Evolutionary conservation across 1,284 basidiomycete species (phyloP).

Genomic region (Malassezia arunalokei): DNA sequence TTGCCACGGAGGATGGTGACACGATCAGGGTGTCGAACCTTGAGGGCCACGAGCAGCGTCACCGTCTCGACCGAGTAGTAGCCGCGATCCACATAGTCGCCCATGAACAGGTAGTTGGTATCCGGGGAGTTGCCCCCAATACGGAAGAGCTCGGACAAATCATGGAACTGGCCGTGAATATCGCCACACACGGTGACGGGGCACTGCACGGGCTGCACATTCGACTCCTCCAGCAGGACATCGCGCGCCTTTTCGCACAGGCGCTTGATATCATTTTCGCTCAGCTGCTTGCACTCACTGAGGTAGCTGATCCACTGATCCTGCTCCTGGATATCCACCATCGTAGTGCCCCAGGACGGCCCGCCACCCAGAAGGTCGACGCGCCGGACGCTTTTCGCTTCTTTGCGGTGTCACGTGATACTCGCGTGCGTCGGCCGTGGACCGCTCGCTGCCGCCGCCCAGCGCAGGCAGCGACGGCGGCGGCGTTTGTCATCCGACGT

Average conservation of each 20-base stretch:
- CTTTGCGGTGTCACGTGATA: no score
- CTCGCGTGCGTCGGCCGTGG: no score
- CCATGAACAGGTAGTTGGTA: slow-evolving; percentile 99
- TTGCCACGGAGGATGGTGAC: slow-evolving; percentile 97
- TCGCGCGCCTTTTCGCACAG: slow-evolving; percentile 98
- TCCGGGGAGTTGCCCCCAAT: slow-evolving; percentile 99
- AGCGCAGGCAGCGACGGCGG: no score
- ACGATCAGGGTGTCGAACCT: slow-evolving; percentile 93
- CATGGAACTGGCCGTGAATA: slow-evolving; percentile 93
- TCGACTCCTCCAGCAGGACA: slow-evolving; percentile 65
- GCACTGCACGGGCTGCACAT: slow-evolving; percentile 78
- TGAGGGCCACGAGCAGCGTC: slow-evolving; percentile 91
- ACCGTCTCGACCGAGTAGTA: slow-evolving; percentile 99
- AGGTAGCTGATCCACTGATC: slow-evolving; percentile 81
- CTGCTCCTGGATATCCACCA: slow-evolving; percentile 44
- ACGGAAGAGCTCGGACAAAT: slow-evolving; percentile 95
- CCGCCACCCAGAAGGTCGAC: no score
- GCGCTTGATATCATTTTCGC: slow-evolving; percentile 89
- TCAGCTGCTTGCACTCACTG: slow-evolving; percentile 91
- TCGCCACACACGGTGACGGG: slow-evolving; percentile 54
- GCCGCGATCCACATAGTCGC: slow-evolving; percentile 97
- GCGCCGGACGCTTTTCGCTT: no score
- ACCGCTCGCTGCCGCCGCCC: no score
- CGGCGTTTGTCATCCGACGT: no score
- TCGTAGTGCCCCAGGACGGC: not conserved